A percentile compares a stretch with the other conserved stretches of the same genome.
These are phyloP conservation scores for Myochromella boudieri DNA, from an alignment of 768 basidiomycete genomes.

Conservation along the genomic window DNA sequence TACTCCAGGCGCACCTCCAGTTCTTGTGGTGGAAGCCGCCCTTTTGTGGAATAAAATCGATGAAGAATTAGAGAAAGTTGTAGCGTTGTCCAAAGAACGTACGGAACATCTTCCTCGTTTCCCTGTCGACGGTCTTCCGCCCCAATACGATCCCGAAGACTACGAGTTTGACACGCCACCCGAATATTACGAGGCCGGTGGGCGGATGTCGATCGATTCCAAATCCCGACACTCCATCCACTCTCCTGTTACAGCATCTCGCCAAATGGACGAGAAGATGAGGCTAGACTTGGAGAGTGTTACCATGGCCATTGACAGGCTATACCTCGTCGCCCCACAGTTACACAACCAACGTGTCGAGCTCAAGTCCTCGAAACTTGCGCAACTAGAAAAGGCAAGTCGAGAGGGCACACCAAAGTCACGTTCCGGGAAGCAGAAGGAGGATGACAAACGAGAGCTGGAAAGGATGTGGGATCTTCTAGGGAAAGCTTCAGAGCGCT, in stretches of 20 bases:
- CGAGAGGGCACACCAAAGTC: slow-evolving; percentile 33
- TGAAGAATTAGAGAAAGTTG: slow-evolving; percentile 67
- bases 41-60: slow-evolving; percentile 78
- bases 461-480: slow-evolving; percentile 73
- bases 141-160: slow-evolving; percentile 43
- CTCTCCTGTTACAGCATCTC: slow-evolving; percentile 23
- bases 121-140: slow-evolving; percentile 38
- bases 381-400: slow-evolving; percentile 73
- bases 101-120: slow-evolving; percentile 35
- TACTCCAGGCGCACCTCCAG: slow-evolving; percentile 40
- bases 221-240: slow-evolving; percentile 25
- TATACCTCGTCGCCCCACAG: slow-evolving; percentile 86
- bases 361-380: slow-evolving; percentile 67
- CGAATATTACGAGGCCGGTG: slow-evolving; percentile 53
- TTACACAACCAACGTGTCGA: slow-evolving; percentile 93
- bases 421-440: slow-evolving; percentile 29
- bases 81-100: slow-evolving; percentile 64
- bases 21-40: slow-evolving; percentile 54
- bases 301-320: slow-evolving; percentile 83
- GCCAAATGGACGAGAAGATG: slow-evolving; percentile 70
- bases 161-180: slow-evolving; percentile 47
- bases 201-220: slow-evolving; percentile 36
- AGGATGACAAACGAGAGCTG: slow-evolving; percentile 58
- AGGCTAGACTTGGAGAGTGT: slow-evolving; percentile 82
- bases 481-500: slow-evolving; percentile 68